Evolutionary conservation across 179 eudicot species (phyloP), one percentile per base, ranked within the genome.

Genomic region (Silene noctiflora): DNA sequence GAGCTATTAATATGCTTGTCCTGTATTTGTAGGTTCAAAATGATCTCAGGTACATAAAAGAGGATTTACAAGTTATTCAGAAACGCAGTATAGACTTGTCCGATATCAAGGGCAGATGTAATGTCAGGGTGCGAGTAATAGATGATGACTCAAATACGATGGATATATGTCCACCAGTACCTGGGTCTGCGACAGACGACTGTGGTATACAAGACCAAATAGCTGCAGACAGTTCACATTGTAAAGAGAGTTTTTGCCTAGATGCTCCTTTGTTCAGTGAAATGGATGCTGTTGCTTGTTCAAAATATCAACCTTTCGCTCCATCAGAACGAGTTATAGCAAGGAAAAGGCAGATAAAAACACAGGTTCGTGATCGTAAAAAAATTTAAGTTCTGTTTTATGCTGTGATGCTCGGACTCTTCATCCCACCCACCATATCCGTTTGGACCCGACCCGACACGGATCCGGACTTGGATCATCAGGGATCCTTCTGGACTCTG

Each of bases 31-130:
- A 94, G 98, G 79, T 91, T 71, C 91, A 91, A 87, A 75, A 77
- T 64, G 96, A 93, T 76, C 92, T 93, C 56, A 86, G 84, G 79
- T 88, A 82, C 82, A 86, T 94, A 68, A 87, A 87, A 80, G 97
- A 94, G 80, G 97, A 94, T 76, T 83, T 89, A 71, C 79, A 74
- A 75, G 81, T 81, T 78, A 91, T 94, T 20, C 88, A 88, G 85
- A 87, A 86, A 77, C 80, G 78, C 77, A 87, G 83, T 76, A 64
- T 83, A 73, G 88, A 84, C 17, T 72, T 90, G 77, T 83, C 76
- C 33, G 78, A 83, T 35, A 80, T 76, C 55, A 86, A 82, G 60
- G 84, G 85, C 69, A 85, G 89, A 80, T 81, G 66, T 83, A 79
- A 86, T 8, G 72, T 73, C 25, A 88, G 88, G 72, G 75, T 85